Percentiles rank a stretch among this genome's conserved stretches.
These are phyloP conservation scores for Fraxinus greggii DNA, from an alignment of 305 asterid genomes.

Conservation along the genomic window DNA sequence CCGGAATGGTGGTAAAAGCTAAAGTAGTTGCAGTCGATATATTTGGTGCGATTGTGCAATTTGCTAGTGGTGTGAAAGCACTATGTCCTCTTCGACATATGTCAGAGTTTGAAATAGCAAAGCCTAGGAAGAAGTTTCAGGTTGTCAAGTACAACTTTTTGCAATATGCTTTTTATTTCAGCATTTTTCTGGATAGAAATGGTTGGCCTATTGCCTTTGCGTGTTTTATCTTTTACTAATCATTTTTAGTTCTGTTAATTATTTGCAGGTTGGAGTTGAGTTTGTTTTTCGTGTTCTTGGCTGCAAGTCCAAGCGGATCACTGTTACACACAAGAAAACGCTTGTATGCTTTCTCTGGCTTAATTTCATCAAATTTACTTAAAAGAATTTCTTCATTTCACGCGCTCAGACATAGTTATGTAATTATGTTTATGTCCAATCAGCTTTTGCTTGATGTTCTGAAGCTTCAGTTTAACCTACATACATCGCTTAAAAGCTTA, in stretches of 20 bases:
- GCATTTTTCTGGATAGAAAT: constrained; percentile 18
- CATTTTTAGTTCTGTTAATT: constrained; percentile 17
- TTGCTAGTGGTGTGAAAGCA: constrained; percentile 88
- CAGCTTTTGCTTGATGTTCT: constrained; percentile 8
- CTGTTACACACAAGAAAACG: constrained; percentile 94
- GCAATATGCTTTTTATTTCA: constrained; percentile 6
- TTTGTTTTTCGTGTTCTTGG: constrained; percentile 90
- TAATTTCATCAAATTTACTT: constrained; percentile 17
- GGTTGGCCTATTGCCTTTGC: neutral
- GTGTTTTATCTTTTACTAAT: constrained; percentile 8
- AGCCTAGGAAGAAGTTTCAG: constrained; percentile 92
- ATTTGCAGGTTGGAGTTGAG: constrained; percentile 79
- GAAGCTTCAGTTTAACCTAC: constrained; percentile 16
- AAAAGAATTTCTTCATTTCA: constrained; percentile 3
- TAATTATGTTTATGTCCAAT: constrained; percentile 1
- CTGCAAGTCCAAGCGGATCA: constrained; percentile 92
- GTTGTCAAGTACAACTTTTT: constrained; percentile 36
- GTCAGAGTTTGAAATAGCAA: constrained; percentile 92
- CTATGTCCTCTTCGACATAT: constrained; percentile 98
- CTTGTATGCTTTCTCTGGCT: constrained; percentile 57
- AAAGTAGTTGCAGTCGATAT: constrained; percentile 74
- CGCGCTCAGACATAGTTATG: neutral
- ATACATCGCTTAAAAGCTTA: neutral
- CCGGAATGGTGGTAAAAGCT: constrained; percentile 96
- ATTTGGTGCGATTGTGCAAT: constrained; percentile 90